Evolutionary conservation across 2,329 filamentous ascomycete genomes (phyloP), one percentile per base, ranked within the genome.

Genomic region (Pestalotiopsis sp.): DNA sequence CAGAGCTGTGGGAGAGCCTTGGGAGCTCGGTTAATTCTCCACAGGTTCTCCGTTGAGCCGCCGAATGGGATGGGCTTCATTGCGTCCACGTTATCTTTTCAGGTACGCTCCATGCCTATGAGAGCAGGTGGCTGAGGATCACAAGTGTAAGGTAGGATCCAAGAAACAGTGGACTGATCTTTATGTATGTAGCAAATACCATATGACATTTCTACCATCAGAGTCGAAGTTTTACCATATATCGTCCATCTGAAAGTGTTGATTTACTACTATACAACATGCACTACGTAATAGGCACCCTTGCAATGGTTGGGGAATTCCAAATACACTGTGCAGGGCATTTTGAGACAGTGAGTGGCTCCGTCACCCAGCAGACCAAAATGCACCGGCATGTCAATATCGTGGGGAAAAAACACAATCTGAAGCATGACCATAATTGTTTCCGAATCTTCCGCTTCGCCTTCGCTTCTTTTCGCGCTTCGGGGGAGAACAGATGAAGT

Each of bases 1-100:
- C 45, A 52, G 45, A 52, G 45, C 45, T 20, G 45, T 52, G 45
- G 45, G n/a, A 52, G 45, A 64, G 67, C 68, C 62, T 59, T 68
- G 64, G 58, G 68, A 67, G 67, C 66, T 72, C 71, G 70, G 72
- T 69, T 74, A 72, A 73, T 68, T 73, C 72, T 73, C 68, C 71
- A 69, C 57, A 49, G 41, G n/a, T 61, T 61, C 65, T 66, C 72
- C 70, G 68, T 69, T 72, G 67, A 70, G 66, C 72, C 69, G 71
- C 70, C 66, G 68, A 71, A 52, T 52, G 45, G 20, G 20, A 52
- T n/a, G 17, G 45, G 45, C 45, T 52, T 52, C 20, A 52, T 20
- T 52, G 17, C 41, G 41, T 45, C 41, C 41, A 45, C 17, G 17
- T 17, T 49, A 64, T 64, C 38, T 64, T 25, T 41, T 4, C n/a